Evolutionary conservation across 495 filamentous ascomycete species (phyloP).

Genomic region (Penicillium paradoxum): DNA sequence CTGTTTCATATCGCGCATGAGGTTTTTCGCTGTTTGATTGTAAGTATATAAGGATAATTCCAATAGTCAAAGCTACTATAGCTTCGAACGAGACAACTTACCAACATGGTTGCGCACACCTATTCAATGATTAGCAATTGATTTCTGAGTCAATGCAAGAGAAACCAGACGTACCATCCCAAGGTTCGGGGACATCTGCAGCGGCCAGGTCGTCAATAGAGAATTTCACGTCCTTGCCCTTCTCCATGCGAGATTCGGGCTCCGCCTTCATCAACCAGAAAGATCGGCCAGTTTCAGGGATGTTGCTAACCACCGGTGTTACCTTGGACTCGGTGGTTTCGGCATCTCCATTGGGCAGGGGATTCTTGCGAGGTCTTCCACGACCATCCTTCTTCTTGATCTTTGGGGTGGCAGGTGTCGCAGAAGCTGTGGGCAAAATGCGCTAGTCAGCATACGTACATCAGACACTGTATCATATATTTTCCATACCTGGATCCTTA

Average conservation of each 20-base stretch:
- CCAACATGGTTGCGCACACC: conserved; percentile 55
- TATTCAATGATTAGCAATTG: conserved; percentile 24
- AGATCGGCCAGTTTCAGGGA: conserved; percentile 25
- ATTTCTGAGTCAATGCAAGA: neutral
- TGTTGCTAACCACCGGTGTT: conserved; percentile 6
- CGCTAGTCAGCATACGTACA: conserved; percentile 2
- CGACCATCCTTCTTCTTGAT: conserved; percentile 16
- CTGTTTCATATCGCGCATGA: conserved; percentile 82
- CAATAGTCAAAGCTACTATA: conserved; percentile 5
- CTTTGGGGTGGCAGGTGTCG: neutral
- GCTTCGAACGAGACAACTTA: conserved; percentile 22
- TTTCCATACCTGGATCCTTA: conserved; percentile 25
- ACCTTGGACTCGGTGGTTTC: conserved; percentile 9
- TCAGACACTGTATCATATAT: neutral
- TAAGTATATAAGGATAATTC: conserved; percentile 16
- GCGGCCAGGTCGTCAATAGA: conserved; percentile 85
- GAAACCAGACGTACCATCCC: conserved; percentile 61
- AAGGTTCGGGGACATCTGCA: conserved; percentile 69
- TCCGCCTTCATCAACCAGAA: conserved; percentile 98
- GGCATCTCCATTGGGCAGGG: conserved; percentile 14
- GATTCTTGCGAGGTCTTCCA: conserved; percentile 25
- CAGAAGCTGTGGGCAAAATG: neutral
- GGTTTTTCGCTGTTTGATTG: conserved; percentile 61
- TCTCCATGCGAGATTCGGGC: conserved; percentile 79
- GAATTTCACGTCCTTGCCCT: conserved; percentile 82